A percentile compares a stretch with the other conserved stretches of the same genome.
Conservation (phyloP, 2,329 filamentous ascomycete genomes). For the Aureobasidium sp. region DNA sequence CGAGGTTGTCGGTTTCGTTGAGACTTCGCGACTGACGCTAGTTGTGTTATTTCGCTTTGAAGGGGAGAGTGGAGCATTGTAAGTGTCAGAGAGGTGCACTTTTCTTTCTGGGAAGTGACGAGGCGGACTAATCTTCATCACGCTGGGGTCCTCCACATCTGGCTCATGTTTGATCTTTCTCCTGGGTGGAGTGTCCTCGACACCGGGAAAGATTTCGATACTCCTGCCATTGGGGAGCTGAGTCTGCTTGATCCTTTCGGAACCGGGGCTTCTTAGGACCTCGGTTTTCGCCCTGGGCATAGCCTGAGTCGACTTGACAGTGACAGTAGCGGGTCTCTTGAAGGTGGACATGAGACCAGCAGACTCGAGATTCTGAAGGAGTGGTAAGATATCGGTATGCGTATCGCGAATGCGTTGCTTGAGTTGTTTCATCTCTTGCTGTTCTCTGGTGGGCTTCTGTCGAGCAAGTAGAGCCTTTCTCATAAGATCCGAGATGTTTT, state of each 20-base stretch:
- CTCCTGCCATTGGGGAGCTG: slow-evolving; percentile 17
- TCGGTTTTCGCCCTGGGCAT: not conserved
- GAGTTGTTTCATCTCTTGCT: slow-evolving; percentile 9
- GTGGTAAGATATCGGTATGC: slow-evolving; percentile 6
- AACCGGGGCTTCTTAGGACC: slow-evolving; percentile 17
- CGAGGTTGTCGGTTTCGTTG: not conserved
- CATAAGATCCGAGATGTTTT: slow-evolving; percentile 4
- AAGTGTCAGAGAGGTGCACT: not conserved
- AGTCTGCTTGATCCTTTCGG: slow-evolving; percentile 27
- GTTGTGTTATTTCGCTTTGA: not conserved
- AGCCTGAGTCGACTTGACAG: slow-evolving; percentile 25
- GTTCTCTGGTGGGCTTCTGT: slow-evolving; percentile 10
- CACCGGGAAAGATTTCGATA: slow-evolving; percentile 12
- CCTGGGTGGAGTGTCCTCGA: slow-evolving; percentile 17
- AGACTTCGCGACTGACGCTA: not conserved
- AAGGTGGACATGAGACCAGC: not conserved
- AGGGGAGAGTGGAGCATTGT: not conserved
- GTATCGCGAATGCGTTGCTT: slow-evolving; percentile 12
- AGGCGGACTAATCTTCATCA: slow-evolving; percentile 8
- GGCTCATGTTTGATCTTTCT: slow-evolving; percentile 1
- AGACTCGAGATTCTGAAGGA: slow-evolving; percentile 8
- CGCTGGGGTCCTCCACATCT: slow-evolving; percentile 6
- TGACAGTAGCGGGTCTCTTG: not conserved
- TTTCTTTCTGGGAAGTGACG: not conserved
- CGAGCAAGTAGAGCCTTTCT: slow-evolving; percentile 13